Percentiles rank a stretch among this genome's conserved stretches.
phyloP scores from a whole-genome alignment of 148 eudicot species.

The Vaccinium corymbosum region DNA sequence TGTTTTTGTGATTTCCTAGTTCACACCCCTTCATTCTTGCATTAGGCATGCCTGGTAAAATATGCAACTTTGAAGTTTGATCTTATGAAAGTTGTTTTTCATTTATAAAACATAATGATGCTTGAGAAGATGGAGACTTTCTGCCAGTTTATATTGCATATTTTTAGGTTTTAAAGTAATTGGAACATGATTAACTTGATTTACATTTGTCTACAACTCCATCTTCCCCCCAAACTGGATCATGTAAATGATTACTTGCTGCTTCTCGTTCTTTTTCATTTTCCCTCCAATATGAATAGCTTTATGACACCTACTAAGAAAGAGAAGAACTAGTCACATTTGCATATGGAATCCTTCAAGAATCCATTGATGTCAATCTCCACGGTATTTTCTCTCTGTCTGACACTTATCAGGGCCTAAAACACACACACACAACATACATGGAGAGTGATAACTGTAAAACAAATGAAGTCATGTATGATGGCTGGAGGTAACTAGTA shows the following conservation, averaged over 20 bases:
- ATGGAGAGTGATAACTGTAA: neutral
- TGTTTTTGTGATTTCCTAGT: slow-evolving; percentile 2
- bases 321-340: neutral
- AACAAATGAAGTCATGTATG: neutral
- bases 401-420: neutral
- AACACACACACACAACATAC: too few relatives aligned
- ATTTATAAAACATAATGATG: neutral
- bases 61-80: neutral
- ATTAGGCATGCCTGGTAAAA: neutral
- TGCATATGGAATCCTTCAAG: neutral
- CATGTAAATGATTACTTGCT: neutral
- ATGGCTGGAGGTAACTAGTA: neutral
- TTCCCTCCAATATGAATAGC: neutral
- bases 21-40: neutral
- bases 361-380: neutral
- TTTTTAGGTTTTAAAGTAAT: neutral
- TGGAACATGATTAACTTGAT: neutral
- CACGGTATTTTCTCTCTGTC: neutral
- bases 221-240: slow-evolving; percentile 5
- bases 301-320: neutral
- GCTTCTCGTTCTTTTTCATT: neutral
- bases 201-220: neutral
- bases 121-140: neutral
- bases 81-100: neutral
- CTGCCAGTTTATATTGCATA: neutral